phyloP scores from a whole-genome alignment of 2,329 filamentous ascomycete genomes.

The Mollisiaceae sp. region DNA sequence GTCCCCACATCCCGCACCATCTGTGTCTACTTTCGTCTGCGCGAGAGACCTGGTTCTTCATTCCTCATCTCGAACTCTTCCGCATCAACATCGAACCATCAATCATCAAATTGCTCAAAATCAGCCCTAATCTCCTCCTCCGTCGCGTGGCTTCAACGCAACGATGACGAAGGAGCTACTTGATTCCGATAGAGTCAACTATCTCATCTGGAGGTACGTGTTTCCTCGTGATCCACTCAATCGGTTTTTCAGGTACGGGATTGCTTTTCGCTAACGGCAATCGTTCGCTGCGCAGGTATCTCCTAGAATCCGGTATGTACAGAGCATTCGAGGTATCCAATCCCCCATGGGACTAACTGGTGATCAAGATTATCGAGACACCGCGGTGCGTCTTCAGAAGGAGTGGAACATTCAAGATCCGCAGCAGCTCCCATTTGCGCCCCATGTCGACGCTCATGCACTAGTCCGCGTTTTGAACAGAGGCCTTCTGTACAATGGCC shows the following conservation, averaged over 20 bases:
- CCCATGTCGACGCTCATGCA: slow-evolving; percentile 67
- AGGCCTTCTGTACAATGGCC: slow-evolving; percentile 64
- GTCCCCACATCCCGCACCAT: slow-evolving; percentile 35
- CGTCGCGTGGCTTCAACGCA: slow-evolving; percentile 23
- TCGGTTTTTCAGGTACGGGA: slow-evolving; percentile 36
- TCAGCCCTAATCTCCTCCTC: slow-evolving; percentile 8
- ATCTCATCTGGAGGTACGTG: slow-evolving; percentile 72
- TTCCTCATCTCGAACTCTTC: slow-evolving; percentile 31
- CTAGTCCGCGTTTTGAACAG: slow-evolving; percentile 67
- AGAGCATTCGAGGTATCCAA: slow-evolving; percentile 15
- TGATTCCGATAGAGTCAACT: slow-evolving; percentile 71
- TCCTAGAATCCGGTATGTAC: slow-evolving; percentile 43
- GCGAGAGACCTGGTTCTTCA: slow-evolving; percentile 32
- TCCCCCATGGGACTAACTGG: slow-evolving; percentile 20
- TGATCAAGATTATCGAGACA: slow-evolving; percentile 67
- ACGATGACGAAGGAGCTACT: slow-evolving; percentile 48
- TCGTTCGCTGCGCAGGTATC: slow-evolving; percentile 41
- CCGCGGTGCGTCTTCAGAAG: slow-evolving; percentile 70
- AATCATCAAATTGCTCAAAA: background rate
- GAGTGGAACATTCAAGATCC: slow-evolving; percentile 69
- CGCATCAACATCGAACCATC: slow-evolving; percentile 14
- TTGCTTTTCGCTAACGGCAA: slow-evolving; percentile 40
- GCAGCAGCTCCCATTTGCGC: slow-evolving; percentile 67
- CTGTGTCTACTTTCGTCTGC: slow-evolving; percentile 29
- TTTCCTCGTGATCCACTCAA: slow-evolving; percentile 40